phyloP scores from a whole-genome alignment of 2,329 filamentous ascomycete genomes.

The Phyllosticta citriasiana region DNA sequence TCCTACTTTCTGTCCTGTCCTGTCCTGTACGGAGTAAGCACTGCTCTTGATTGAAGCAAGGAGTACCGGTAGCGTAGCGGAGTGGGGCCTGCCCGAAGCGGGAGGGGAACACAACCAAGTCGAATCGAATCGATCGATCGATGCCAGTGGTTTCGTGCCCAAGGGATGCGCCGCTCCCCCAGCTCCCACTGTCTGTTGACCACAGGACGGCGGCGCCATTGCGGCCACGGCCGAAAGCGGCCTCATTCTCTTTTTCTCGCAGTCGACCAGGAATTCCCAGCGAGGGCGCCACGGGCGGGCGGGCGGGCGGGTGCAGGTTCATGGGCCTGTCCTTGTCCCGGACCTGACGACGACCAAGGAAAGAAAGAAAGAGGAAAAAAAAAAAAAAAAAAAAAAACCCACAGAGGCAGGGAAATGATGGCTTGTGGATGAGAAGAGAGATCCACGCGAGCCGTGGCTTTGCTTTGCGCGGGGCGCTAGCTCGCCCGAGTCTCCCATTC shows the following conservation, averaged over 20 bases:
- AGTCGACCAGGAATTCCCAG: background rate
- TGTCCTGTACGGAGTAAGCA: background rate
- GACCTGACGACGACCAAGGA: too few species aligned
- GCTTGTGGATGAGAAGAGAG: background rate
- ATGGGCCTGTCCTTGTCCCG: too few species aligned
- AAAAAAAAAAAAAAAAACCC: too few species aligned
- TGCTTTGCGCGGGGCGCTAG: conserved; percentile 10
- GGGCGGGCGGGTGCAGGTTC: background rate
- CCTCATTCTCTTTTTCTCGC: too few species aligned
- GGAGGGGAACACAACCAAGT: conserved; percentile 5
- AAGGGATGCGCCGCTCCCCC: conserved; percentile 2
- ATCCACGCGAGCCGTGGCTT: conserved; percentile 12
- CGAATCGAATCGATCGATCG: conserved; percentile 10
- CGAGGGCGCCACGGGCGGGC: background rate
- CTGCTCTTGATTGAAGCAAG: background rate
- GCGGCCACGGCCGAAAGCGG: background rate
- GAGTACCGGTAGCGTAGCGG: conserved; percentile 1
- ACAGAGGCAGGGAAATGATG: background rate
- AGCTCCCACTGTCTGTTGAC: background rate
- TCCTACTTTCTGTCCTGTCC: background rate
- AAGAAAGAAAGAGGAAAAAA: background rate
- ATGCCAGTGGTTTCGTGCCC: background rate
- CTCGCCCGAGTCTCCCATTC: conserved; percentile 10
- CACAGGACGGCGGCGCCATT: conserved; percentile 3
- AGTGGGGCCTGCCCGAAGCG: conserved; percentile 9